These are phyloP conservation scores for Cryptococcus maquisensis DNA, from an alignment of 1,284 basidiomycete genomes.

Conservation along the genomic window DNA sequence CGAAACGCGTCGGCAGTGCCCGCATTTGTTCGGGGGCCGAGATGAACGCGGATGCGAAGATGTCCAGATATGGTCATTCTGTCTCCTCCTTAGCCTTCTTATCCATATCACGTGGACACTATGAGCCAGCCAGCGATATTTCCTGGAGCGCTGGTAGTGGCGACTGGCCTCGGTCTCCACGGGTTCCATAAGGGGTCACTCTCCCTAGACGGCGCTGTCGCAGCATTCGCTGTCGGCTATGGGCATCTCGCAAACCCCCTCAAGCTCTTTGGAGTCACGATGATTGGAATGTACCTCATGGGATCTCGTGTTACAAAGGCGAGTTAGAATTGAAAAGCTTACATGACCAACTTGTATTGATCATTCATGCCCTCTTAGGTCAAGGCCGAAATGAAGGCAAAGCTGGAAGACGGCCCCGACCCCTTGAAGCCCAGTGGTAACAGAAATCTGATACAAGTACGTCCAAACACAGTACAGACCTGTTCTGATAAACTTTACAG, in stretches of 20 bases:
- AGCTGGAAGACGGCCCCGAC: slow-evolving; percentile 72
- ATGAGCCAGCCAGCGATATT: slow-evolving; percentile 15
- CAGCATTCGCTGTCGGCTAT: slow-evolving; percentile 69
- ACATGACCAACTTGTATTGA: not conserved
- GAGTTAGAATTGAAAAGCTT: slow-evolving; percentile 50
- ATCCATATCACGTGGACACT: too few relatives aligned
- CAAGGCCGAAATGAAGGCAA: slow-evolving; percentile 58
- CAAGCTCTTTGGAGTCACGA: slow-evolving; percentile 60
- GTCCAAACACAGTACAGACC: slow-evolving; percentile 1
- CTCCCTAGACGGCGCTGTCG: slow-evolving; percentile 53
- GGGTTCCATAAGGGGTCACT: slow-evolving; percentile 54
- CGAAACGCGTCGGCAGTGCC: too few relatives aligned
- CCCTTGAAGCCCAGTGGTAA: slow-evolving; percentile 59
- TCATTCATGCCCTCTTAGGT: slow-evolving; percentile 28
- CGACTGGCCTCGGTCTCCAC: slow-evolving; percentile 52
- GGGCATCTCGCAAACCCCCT: slow-evolving; percentile 45
- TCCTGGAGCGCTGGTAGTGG: slow-evolving; percentile 50
- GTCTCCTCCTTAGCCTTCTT: too few relatives aligned
- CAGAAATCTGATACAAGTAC: slow-evolving; percentile 67
- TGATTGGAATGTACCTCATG: slow-evolving; percentile 76
- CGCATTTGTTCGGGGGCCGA: too few relatives aligned
- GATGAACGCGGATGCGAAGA: too few relatives aligned
- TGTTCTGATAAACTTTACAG: slow-evolving; percentile 15
- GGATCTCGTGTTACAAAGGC: slow-evolving; percentile 83
- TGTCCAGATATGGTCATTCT: too few relatives aligned